Percentiles rank a stretch among this genome's conserved stretches.
Evolutionary conservation across 2,329 filamentous ascomycete species (phyloP).

Genomic region (Fusarium algeriense): DNA sequence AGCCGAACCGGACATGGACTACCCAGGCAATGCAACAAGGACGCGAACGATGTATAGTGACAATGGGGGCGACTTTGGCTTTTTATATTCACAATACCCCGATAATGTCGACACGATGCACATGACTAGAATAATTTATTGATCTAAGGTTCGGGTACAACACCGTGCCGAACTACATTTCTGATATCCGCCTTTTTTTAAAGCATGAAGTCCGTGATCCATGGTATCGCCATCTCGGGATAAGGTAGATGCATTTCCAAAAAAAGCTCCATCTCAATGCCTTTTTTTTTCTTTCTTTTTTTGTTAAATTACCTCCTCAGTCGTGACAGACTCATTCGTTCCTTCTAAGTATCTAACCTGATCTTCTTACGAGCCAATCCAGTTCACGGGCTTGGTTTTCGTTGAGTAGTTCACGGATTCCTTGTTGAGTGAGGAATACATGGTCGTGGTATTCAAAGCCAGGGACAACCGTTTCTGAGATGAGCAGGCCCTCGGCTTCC

Average conservation of each 20-base stretch:
- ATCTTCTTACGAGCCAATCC: slow-evolving; percentile 56
- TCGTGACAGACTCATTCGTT: not conserved
- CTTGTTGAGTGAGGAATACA: slow-evolving; percentile 69
- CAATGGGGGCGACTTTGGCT: slow-evolving; percentile 23
- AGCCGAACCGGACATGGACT: not conserved
- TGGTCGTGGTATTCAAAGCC: slow-evolving; percentile 77
- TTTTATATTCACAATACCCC: slow-evolving; percentile 43
- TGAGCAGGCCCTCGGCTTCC: slow-evolving; percentile 66
- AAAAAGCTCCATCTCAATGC: not conserved
- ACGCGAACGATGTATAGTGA: slow-evolving; percentile 11
- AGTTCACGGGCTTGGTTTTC: slow-evolving; percentile 63
- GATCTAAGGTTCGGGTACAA: slow-evolving; percentile 7
- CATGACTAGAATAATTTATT: slow-evolving; percentile 40
- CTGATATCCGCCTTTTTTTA: not conserved
- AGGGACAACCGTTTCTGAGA: slow-evolving; percentile 76
- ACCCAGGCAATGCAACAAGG: not conserved
- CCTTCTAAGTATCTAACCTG: slow-evolving; percentile 2
- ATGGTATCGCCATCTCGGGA: not conserved
- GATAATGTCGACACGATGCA: slow-evolving; percentile 42
- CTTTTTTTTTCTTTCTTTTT: not conserved
- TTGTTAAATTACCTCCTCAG: not conserved
- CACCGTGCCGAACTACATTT: not conserved
- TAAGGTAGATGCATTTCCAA: no score
- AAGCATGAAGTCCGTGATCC: not conserved
- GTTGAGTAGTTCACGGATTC: slow-evolving; percentile 65